Percentiles rank a stretch among this genome's conserved stretches.
Conservation (phyloP, 257 asterid genomes). For the Petunia axillaris region DNA sequence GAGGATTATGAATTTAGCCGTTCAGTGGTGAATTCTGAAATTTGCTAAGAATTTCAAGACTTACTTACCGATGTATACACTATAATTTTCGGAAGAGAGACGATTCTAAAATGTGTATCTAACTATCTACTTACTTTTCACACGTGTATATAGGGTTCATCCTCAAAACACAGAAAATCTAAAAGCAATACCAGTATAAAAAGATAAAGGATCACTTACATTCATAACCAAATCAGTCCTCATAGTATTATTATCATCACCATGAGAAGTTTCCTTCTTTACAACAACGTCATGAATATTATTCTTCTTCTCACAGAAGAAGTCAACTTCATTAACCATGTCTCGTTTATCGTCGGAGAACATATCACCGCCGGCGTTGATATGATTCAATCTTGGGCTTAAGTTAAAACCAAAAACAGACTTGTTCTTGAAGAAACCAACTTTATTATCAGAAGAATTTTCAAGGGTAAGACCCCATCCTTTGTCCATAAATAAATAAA, state of each 20-base stretch:
- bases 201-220: constrained; percentile 46
- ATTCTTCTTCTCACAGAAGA: constrained; percentile 60
- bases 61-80: no score
- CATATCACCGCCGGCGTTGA: constrained; percentile 29
- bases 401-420: constrained; percentile 55
- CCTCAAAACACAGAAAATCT: neutral
- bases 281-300: constrained; percentile 31
- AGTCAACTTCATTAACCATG: constrained; percentile 70
- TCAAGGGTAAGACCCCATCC: constrained; percentile 86
- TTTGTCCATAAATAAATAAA: constrained; percentile 62
- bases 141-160: neutral
- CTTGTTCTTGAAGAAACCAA: constrained; percentile 58
- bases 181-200: neutral
- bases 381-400: constrained; percentile 54
- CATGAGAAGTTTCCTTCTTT: constrained; percentile 57
- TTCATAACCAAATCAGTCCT: constrained; percentile 40
- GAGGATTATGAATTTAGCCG: no score
- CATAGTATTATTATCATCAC: constrained; percentile 10
- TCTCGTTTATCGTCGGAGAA: constrained; percentile 38
- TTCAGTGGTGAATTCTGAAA: no score
- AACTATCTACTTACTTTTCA: neutral
- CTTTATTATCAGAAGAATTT: constrained; percentile 45
- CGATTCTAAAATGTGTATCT: no score
- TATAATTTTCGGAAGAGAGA: neutral
- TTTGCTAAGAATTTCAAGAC: no score